These are phyloP conservation scores for Corchorus olitorius DNA, from an alignment of 345 rosid genomes.

Conservation along the genomic window DNA sequence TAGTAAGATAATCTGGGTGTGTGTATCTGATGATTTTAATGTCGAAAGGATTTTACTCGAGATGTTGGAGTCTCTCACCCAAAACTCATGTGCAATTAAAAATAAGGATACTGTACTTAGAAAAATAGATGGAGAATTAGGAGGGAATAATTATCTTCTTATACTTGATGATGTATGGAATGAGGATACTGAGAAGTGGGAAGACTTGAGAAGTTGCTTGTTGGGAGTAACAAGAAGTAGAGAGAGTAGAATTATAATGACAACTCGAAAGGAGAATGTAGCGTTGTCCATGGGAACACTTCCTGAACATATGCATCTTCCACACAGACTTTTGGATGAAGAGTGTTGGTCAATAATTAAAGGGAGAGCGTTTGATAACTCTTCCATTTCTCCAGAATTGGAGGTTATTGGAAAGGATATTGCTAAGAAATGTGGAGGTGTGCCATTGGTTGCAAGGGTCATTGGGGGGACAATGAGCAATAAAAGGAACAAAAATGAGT, in stretches of 20 bases:
- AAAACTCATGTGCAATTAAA: neutral
- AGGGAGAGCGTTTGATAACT: no score
- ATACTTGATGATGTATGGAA: slow-evolving; percentile 34
- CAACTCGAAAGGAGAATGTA: slow-evolving; percentile 24
- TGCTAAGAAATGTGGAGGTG: slow-evolving; percentile 1
- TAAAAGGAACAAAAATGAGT: neutral
- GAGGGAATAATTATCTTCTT: slow-evolving; percentile 13
- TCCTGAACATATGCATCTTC: neutral
- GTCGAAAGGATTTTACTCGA: neutral
- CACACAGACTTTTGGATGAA: neutral
- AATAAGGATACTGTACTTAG: neutral
- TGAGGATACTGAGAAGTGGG: slow-evolving; percentile 5
- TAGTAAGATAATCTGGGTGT: slow-evolving; percentile 24
- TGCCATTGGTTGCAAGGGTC: slow-evolving; percentile 5
- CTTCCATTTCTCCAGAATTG: neutral
- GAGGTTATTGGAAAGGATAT: slow-evolving; percentile 4
- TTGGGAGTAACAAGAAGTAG: neutral
- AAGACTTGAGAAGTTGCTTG: slow-evolving; percentile 5
- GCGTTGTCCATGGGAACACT: slow-evolving; percentile 16
- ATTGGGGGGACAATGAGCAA: slow-evolving; percentile 3
- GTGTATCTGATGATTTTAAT: slow-evolving; percentile 20
- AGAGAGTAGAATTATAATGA: slow-evolving; percentile 21
- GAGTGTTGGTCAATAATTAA: slow-evolving; percentile 32
- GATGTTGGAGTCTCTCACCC: slow-evolving; percentile 14
- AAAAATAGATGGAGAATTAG: neutral